Evolutionary conservation across 805 yeast genomes (phyloP).

Genomic region (Spathaspora gorwiae): DNA sequence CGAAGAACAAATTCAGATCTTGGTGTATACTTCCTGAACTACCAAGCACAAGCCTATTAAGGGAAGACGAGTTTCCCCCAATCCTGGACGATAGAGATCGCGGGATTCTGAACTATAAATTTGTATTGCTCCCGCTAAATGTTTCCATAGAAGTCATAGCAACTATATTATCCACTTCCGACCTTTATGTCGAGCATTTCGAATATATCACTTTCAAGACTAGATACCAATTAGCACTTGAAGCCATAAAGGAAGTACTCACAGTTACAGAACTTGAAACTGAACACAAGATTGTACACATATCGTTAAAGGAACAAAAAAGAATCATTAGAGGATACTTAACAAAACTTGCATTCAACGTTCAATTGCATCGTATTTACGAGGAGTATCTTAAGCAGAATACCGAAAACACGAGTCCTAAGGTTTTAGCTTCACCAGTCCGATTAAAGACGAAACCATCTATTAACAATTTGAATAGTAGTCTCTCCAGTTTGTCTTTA

Average conservation of each 20-base stretch:
- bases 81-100: conserved; percentile 22
- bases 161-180: conserved; percentile 37
- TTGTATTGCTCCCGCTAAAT: conserved; percentile 17
- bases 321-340: conserved; percentile 46
- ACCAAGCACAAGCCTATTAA: conserved; percentile 31
- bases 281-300: conserved; percentile 4
- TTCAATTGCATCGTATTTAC: conserved; percentile 64
- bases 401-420: conserved; percentile 3
- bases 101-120: conserved; percentile 15
- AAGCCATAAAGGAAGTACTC: conserved; percentile 15
- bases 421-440: background rate
- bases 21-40: conserved; percentile 48
- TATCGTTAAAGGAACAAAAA: conserved; percentile 32
- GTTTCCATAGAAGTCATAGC: conserved; percentile 16
- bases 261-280: background rate
- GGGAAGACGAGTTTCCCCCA: conserved; percentile 17
- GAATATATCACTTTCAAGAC: conserved; percentile 31
- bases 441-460: conserved; percentile 4
- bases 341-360: conserved; percentile 49
- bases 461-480: conserved; percentile 1
- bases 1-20: conserved; percentile 62
- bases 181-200: conserved; percentile 54
- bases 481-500: background rate
- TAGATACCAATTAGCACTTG: conserved; percentile 36
- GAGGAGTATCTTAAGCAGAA: conserved; percentile 25